phyloP scores from a whole-genome alignment of 2,329 filamentous ascomycete genomes.

The Penicillium fuscoglaucum region DNA sequence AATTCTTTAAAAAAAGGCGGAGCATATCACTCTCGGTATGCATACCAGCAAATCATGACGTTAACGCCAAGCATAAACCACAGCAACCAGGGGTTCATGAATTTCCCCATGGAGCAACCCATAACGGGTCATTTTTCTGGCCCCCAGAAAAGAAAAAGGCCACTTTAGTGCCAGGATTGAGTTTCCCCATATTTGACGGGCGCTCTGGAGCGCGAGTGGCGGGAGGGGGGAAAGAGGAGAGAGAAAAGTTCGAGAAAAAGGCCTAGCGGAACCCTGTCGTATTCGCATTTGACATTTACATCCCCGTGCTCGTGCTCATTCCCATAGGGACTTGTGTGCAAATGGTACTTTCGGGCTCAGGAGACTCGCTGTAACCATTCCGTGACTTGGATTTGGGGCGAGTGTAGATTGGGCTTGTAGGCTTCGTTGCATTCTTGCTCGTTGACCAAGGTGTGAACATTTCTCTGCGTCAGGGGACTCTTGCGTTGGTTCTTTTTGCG shows the following conservation, averaged over 20 bases:
- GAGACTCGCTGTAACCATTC: constrained; percentile 71
- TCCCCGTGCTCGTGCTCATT: background rate
- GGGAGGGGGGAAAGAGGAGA: background rate
- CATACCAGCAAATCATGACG: constrained; percentile 21
- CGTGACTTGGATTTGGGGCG: constrained; percentile 68
- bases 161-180: constrained; percentile 4
- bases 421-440: constrained; percentile 51
- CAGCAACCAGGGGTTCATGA: background rate
- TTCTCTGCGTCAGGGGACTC: constrained; percentile 38
- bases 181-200: constrained; percentile 3
- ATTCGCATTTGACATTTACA: background rate
- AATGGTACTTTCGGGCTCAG: constrained; percentile 53
- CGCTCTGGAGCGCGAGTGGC: constrained; percentile 13
- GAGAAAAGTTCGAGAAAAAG: constrained; percentile 28
- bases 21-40: constrained; percentile 10
- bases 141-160: background rate
- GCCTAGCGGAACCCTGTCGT: constrained; percentile 16
- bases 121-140: background rate
- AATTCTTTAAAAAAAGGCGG: background rate
- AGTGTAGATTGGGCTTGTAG: constrained; percentile 56
- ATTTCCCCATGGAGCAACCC: background rate
- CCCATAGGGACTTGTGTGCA: too few species aligned
- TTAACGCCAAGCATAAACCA: constrained; percentile 24
- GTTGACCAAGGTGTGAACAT: constrained; percentile 38
- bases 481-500: constrained; percentile 39